Evolutionary conservation across 306 rosid genomes (phyloP).

Genomic region (Vigna reflexopilosa): DNA sequence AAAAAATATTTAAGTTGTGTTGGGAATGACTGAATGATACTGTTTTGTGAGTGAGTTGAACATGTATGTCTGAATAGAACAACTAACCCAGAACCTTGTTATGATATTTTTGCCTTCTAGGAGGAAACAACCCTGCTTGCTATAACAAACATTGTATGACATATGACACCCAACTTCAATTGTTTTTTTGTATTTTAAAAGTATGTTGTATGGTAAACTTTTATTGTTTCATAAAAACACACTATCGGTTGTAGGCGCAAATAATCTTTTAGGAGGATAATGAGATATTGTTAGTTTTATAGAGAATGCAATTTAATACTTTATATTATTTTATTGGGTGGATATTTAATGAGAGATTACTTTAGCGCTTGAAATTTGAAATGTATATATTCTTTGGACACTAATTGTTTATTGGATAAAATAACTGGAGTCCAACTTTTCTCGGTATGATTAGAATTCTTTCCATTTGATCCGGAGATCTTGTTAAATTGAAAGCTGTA

Average conservation of each 20-base stretch:
- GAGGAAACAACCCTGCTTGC: neutral
- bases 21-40: constrained; percentile 1
- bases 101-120: constrained; percentile 16
- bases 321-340: neutral
- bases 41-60: constrained; percentile 2
- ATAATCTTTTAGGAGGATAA: neutral
- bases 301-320: neutral
- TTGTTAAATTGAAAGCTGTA: constrained; percentile 12
- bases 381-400: neutral
- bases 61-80: constrained; percentile 8
- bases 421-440: no score
- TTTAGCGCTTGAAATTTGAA: neutral
- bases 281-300: neutral
- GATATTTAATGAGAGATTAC: neutral
- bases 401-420: neutral
- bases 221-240: constrained; percentile 7
- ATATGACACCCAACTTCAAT: neutral
- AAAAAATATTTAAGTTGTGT: neutral
- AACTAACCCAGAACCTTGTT: neutral
- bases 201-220: neutral
- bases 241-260: neutral
- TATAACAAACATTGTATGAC: neutral
- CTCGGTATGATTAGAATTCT: constrained; percentile 11
- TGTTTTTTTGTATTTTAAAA: neutral
- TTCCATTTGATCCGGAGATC: neutral